phyloP scores from a whole-genome alignment of 23 red algal genomes.

The Gracilariopsis chorda region DNA sequence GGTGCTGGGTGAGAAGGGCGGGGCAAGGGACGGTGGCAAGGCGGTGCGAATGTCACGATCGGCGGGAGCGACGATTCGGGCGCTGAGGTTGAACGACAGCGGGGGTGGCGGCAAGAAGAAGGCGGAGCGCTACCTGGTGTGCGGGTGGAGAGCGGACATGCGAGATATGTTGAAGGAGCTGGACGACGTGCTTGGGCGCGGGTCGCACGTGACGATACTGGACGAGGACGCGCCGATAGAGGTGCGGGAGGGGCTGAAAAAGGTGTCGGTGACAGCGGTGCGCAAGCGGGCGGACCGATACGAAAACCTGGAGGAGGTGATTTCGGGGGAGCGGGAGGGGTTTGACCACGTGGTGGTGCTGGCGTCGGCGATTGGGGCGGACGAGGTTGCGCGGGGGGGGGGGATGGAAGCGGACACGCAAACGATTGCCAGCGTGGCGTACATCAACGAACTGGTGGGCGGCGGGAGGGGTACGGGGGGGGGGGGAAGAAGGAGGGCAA shows the following conservation, averaged over 20 bases:
- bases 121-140: slow-evolving; percentile 56
- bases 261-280: slow-evolving; percentile 11
- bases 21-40: not conserved
- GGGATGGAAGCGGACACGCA: slow-evolving; percentile 48
- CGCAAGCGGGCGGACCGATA: slow-evolving; percentile 23
- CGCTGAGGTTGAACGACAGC: not conserved
- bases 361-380: slow-evolving; percentile 2
- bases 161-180: slow-evolving; percentile 44
- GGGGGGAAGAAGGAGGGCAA: not conserved
- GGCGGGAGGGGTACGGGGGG: not conserved
- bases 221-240: slow-evolving; percentile 36
- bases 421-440: slow-evolving; percentile 51
- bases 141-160: slow-evolving; percentile 72
- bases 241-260: not conserved
- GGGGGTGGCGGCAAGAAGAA: not conserved
- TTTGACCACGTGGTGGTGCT: slow-evolving; percentile 70
- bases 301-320: slow-evolving; percentile 42
- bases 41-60: not conserved
- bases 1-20: not conserved
- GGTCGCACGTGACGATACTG: slow-evolving; percentile 55
- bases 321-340: not conserved
- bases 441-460: slow-evolving; percentile 47
- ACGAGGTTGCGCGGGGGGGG: not conserved
- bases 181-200: slow-evolving; percentile 37
- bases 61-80: not conserved